Percentiles rank a stretch among this genome's conserved stretches.
Evolutionary conservation across 179 eudicot genomes (phyloP).

Genomic region (Nepenthes alata): DNA sequence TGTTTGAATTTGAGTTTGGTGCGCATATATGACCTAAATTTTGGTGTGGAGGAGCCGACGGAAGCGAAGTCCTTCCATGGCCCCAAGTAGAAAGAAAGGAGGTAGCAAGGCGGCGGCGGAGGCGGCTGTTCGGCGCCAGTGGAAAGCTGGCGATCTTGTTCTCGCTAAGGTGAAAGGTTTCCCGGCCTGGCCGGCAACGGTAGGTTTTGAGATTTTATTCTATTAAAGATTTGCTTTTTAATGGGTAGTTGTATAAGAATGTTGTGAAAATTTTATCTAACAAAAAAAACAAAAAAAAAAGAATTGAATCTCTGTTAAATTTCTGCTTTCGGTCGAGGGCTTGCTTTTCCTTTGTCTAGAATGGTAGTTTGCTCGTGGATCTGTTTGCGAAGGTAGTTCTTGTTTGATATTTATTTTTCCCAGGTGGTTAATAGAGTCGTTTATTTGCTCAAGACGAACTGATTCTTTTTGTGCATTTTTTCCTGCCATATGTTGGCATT

Average conservation of each 20-base stretch:
- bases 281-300: too few relatives aligned
- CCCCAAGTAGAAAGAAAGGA: conserved; percentile 64
- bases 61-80: conserved; percentile 28
- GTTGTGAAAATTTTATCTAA: background rate
- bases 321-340: background rate
- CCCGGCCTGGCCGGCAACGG: conserved; percentile 99
- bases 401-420: too few relatives aligned
- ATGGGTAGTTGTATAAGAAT: background rate
- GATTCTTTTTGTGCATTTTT: too few relatives aligned
- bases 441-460: too few relatives aligned
- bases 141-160: conserved; percentile 95
- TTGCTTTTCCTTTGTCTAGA: background rate
- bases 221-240: background rate
- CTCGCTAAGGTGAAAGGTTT: conserved; percentile 95
- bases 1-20: background rate
- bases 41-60: background rate
- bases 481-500: too few relatives aligned
- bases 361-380: background rate
- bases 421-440: too few relatives aligned
- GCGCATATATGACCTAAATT: background rate
- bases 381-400: background rate
- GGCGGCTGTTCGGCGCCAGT: conserved; percentile 52
- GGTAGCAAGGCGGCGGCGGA: conserved; percentile 43
- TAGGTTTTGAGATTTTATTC: conserved; percentile 16
- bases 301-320: background rate